Evolutionary conservation across 73 alveolate species (phyloP).

Genomic region (Stentor coeruleus): DNA sequence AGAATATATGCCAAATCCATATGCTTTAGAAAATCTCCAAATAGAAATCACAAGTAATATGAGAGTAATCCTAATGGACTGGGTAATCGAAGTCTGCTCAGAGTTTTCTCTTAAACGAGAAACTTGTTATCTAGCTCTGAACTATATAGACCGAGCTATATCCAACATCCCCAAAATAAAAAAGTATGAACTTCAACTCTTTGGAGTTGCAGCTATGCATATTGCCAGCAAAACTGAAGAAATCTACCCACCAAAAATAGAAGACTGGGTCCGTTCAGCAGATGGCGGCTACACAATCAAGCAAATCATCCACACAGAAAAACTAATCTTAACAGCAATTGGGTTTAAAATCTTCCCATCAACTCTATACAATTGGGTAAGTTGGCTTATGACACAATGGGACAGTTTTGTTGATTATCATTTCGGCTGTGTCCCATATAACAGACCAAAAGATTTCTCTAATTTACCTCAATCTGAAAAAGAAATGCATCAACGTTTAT

Average conservation of each 20-base stretch:
- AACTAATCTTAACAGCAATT: constrained; percentile 14
- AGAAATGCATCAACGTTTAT: no score
- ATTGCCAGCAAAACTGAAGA: constrained; percentile 65
- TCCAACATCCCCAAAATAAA: constrained; percentile 41
- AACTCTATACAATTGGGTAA: constrained; percentile 1
- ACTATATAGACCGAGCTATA: constrained; percentile 64
- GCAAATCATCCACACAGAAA: constrained; percentile 41
- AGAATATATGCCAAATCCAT: constrained; percentile 26
- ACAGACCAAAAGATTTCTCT: constrained; percentile 1
- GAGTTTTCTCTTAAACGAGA: constrained; percentile 63
- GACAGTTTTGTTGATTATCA: constrained; percentile 17
- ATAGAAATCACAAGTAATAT: neutral
- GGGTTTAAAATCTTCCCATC: neutral
- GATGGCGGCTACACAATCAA: constrained; percentile 84
- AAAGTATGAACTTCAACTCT: constrained; percentile 64
- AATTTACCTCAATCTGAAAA: constrained; percentile 1
- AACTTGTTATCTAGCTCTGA: constrained; percentile 60
- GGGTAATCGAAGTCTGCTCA: constrained; percentile 77
- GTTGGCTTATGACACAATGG: constrained; percentile 31
- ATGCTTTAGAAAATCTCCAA: constrained; percentile 17
- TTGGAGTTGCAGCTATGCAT: constrained; percentile 71
- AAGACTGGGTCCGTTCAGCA: constrained; percentile 89
- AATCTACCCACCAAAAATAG: constrained; percentile 91
- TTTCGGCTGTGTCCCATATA: constrained; percentile 12
- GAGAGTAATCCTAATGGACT: constrained; percentile 65